A percentile compares a stretch with the other conserved stretches of the same genome.
phyloP scores from a whole-genome alignment of 2,329 filamentous ascomycete genomes.

The Exophiala phaeomuriformis region DNA sequence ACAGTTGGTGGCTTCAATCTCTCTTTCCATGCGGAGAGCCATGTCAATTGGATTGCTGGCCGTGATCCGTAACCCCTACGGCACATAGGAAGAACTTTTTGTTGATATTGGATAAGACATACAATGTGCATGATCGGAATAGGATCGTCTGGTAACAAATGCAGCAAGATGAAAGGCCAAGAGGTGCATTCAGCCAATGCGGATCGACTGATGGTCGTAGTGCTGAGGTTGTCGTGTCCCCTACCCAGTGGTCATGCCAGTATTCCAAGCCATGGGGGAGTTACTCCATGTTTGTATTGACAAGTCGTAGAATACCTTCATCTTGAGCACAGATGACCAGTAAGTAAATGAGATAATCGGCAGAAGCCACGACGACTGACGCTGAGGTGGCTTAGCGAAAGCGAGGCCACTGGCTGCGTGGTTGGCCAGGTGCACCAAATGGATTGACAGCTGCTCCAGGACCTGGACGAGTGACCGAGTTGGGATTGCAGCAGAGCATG shows the following conservation, averaged over 20 bases:
- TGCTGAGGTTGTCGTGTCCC: conserved; percentile 9
- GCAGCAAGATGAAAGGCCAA: conserved; percentile 16
- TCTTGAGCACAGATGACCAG: conserved; percentile 24
- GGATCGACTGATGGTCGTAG: conserved; percentile 8
- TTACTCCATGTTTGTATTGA: conserved; percentile 19
- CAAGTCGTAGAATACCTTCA: conserved; percentile 25
- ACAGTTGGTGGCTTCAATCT: conserved; percentile 7
- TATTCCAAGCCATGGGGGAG: conserved; percentile 28
- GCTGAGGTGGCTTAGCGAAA: conserved; percentile 45
- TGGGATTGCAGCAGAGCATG: conserved; percentile 97
- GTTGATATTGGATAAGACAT: conserved; percentile 18
- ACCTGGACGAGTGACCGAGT: conserved; percentile 78
- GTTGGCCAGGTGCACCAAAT: conserved; percentile 49
- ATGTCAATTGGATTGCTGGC: not conserved
- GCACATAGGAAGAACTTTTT: conserved; percentile 15
- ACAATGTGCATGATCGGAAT: conserved; percentile 1
- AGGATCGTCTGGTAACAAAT: conserved; percentile 10
- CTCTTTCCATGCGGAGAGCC: conserved; percentile 1
- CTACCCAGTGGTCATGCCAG: conserved; percentile 16
- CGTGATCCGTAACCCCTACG: not conserved
- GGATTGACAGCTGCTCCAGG: conserved; percentile 62
- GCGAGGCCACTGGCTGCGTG: conserved; percentile 44
- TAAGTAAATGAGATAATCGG: conserved; percentile 24
- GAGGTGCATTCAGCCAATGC: conserved; percentile 15
- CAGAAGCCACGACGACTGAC: not conserved